Evolutionary conservation across 2,329 filamentous ascomycete genomes (phyloP), one percentile per base, ranked within the genome.

Genomic region (Alternaria sp.): DNA sequence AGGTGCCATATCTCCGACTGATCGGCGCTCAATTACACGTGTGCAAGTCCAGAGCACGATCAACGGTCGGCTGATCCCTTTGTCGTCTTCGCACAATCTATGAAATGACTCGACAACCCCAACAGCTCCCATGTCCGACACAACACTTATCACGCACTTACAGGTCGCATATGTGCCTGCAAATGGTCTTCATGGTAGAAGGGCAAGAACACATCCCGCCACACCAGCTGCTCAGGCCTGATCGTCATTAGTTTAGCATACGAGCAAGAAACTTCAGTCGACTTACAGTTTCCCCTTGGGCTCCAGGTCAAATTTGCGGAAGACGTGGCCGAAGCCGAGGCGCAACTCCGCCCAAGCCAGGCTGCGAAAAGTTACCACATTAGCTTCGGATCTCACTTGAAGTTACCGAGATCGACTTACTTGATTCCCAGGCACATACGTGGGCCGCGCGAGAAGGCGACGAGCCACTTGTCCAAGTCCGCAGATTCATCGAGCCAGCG

Each of bases 271-370:
- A 5, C 49, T 43, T 23, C 9, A 4, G 3, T 15, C 9, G 7
- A 60, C 73, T 44, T 72, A 74, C 73, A 73, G 58, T 9, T 66
- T 58, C 9, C 62, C 61, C 5, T 60, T 51, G 14, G 75, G 58
- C n/a, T 68, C 60, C 58, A 79, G 55, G 23, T 78, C 72, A 50
- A 80, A 79, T 41, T 76, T 74, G 6, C 71, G 69, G 14, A 74
- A 67, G 3, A 78, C 66, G n/a, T 73, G 66, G 5, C 72, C 77
- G 20, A 78, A 69, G 5, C 65, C 67, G 9, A 79, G 69, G 21
- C 76, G 73, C 15, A 80, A 59, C 59, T 80, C 78, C 15, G 72
- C 71, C 71, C 76, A 77, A 5, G 78, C 78, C 9, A 80, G 71
- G 53, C 72, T 75, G 37, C 12, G 5, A 18, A 41, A 28, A 28